Evolutionary conservation across 2,329 filamentous ascomycete species (phyloP).

Genomic region (Beauveria sp.): DNA sequence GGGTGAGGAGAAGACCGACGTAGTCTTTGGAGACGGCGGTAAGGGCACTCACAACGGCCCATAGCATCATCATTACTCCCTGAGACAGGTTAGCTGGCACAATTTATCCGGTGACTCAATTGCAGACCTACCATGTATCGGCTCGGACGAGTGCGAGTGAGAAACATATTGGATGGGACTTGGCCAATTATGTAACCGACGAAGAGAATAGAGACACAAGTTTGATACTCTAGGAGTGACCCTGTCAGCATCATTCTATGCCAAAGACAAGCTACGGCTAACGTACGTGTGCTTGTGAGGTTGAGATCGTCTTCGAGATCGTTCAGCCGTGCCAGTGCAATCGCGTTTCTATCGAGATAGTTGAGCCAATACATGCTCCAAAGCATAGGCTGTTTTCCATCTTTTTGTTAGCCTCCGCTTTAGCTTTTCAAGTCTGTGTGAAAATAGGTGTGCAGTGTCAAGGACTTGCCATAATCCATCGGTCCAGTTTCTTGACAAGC

Average conservation of each 20-base stretch:
- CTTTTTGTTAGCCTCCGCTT: not conserved
- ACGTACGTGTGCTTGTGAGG: slow-evolving; percentile 9
- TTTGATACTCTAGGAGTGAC: slow-evolving; percentile 15
- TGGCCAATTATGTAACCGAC: slow-evolving; percentile 20
- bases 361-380: slow-evolving; percentile 37
- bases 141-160: slow-evolving; percentile 28
- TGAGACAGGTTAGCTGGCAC: not conserved
- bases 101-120: not conserved
- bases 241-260: not conserved
- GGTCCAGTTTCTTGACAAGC: slow-evolving; percentile 31
- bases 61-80: slow-evolving; percentile 37
- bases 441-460: not conserved
- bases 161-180: slow-evolving; percentile 27
- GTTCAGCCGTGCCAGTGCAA: slow-evolving; percentile 31
- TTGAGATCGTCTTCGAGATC: slow-evolving; percentile 18
- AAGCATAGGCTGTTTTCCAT: slow-evolving; percentile 21
- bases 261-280: not conserved
- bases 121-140: slow-evolving; percentile 25
- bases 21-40: slow-evolving; percentile 42
- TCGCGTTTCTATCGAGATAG: slow-evolving; percentile 39
- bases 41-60: slow-evolving; percentile 39
- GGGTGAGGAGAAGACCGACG: slow-evolving; percentile 38
- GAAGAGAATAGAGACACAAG: slow-evolving; percentile 20
- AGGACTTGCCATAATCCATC: slow-evolving; percentile 27
- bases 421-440: not conserved